Base-by-base conservation (phyloP, 805 yeast genomes). In the Priceomyces haplophilus region DNA sequence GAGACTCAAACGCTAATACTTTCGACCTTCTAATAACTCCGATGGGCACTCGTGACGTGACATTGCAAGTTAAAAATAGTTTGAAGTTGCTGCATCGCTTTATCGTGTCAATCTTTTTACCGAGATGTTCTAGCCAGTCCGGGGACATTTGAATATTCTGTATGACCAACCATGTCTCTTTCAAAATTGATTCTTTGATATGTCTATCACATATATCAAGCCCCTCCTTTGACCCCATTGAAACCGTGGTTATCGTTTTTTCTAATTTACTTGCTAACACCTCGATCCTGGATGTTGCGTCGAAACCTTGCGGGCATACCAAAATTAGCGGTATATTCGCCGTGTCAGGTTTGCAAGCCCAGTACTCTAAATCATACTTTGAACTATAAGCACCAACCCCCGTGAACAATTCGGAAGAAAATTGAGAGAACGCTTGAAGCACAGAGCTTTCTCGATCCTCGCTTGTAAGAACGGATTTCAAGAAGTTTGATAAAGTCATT, bases 101-200 rank as follows among this genome's bases (percentile, higher is more conserved):
- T 1, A 66, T 37, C 2, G 56, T 50, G 23, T 64, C 70, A 35
- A 80, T 56, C n/a, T 58, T 55, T 50, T 73, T 78, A 38, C 73
- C 82, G 15, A 86, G 59, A 7, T 66, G 54, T 11, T 73, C 76
- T 20, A 86, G 63, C 88, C 95, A 84, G 3, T 56, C 59, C 1
- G 75, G 65, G 0, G 93, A 79, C 72, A 85, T 75, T 45, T 91
- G 96, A 10, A 87, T 67, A 54, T 90, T 90, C 56, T 91, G 96
- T 23, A 91, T 60, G 21, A 90, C 52, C 0, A 91, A 59, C 96
- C 96, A 88, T 1, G 59, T 52, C 0, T 87, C 88, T 1, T 55
- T 55, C n/a, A 56, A 62, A 1, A 72, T 55, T 0, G 80, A 78
- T 7, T 57, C 60, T 1, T 58, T 53, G 7, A 88, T 62, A n/a